Evolutionary conservation across 768 basidiomycete genomes (phyloP).

Genomic region (Sarcodon aspratus): DNA sequence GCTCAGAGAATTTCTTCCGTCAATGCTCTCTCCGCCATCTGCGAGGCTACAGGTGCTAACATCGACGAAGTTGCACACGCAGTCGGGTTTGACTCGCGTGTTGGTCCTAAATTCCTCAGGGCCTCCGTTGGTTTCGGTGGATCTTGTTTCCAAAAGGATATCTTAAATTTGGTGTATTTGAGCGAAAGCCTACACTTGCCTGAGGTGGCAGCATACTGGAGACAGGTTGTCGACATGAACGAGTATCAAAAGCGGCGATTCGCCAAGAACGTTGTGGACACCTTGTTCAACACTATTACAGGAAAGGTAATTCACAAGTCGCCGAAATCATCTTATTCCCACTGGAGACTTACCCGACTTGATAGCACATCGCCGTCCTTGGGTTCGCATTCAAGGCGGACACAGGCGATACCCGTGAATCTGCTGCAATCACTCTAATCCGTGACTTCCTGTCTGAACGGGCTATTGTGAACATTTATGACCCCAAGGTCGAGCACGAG

Average conservation of each 20-base stretch:
- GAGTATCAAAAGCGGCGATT: conserved; percentile 97
- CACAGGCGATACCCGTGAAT: conserved; percentile 98
- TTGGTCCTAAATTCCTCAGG: conserved; percentile 93
- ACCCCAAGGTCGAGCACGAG: conserved; percentile 74
- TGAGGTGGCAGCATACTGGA: conserved; percentile 97
- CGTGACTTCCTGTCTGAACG: conserved; percentile 88
- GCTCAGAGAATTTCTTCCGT: conserved; percentile 98
- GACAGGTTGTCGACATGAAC: conserved; percentile 94
- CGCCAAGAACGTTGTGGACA: conserved; percentile 92
- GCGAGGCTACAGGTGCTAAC: conserved; percentile 97
- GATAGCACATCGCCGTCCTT: conserved; percentile 83
- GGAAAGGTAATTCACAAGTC: conserved; percentile 59
- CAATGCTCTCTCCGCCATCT: conserved; percentile 97
- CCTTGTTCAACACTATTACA: conserved; percentile 96
- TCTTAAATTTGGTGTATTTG: conserved; percentile 96
- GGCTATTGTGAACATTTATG: conserved; percentile 81
- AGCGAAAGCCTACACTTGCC: conserved; percentile 91
- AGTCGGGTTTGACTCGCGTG: conserved; percentile 84
- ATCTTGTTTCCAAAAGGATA: conserved; percentile 99
- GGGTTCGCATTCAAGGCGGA: conserved; percentile 99
- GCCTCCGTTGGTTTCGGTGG: conserved; percentile 96
- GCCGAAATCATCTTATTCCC: background rate
- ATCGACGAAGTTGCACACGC: conserved; percentile 96
- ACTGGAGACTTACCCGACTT: background rate
- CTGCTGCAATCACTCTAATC: conserved; percentile 88